Conservation (phyloP, 2,329 filamentous ascomycete genomes). For the Beauveria pseudobassiana region DNA sequence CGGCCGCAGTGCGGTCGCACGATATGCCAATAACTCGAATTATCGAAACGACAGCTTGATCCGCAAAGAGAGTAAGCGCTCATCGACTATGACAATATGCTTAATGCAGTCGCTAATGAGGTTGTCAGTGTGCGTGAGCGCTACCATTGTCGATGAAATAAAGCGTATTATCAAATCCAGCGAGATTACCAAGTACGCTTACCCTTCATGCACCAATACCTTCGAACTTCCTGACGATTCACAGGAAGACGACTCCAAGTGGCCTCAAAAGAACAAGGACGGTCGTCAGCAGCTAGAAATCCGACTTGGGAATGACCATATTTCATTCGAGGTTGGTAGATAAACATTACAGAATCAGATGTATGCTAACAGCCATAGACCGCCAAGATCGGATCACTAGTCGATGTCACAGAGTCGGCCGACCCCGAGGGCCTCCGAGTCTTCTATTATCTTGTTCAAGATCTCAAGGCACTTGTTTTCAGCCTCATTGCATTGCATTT, state of each 20-base stretch:
- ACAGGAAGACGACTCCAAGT: conserved; percentile 95
- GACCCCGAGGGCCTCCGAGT: conserved; percentile 94
- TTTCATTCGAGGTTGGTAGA: conserved; percentile 79
- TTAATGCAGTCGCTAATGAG: neutral
- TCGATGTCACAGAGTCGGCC: conserved; percentile 91
- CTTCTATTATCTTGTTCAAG: conserved; percentile 98
- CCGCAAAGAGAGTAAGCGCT: conserved; percentile 87
- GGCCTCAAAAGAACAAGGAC: conserved; percentile 99
- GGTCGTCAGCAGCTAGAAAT: conserved; percentile 96
- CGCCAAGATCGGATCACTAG: conserved; percentile 93
- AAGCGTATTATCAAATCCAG: conserved; percentile 95
- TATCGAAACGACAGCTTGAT: conserved; percentile 98
- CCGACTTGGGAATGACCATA: conserved; percentile 86
- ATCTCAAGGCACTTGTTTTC: conserved; percentile 93
- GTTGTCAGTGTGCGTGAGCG: conserved; percentile 82
- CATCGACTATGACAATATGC: neutral
- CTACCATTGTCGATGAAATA: conserved; percentile 84
- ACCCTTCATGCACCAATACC: conserved; percentile 1
- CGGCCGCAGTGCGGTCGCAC: conserved; percentile 83
- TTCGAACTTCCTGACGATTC: neutral
- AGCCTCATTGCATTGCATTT: conserved; percentile 95
- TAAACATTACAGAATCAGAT: neutral
- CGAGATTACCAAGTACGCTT: conserved; percentile 84
- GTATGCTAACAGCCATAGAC: conserved; percentile 51
- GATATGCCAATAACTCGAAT: conserved; percentile 99